A percentile compares a stretch with the other conserved stretches of the same genome.
These are phyloP conservation scores for Cornus suecica DNA, from an alignment of 148 eudicot genomes.

Conservation along the genomic window DNA sequence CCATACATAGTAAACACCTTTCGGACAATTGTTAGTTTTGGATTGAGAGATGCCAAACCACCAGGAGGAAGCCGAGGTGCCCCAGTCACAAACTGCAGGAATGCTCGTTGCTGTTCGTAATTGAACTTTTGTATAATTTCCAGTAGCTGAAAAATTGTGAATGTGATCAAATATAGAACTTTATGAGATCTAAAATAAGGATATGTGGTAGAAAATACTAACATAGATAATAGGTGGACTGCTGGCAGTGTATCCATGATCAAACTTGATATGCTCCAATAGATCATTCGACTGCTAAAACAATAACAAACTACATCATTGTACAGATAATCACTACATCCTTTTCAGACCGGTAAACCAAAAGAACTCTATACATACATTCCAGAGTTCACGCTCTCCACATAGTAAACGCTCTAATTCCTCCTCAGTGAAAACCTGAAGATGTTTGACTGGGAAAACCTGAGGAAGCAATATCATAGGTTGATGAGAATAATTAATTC, in stretches of 20 bases:
- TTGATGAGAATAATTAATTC: neutral
- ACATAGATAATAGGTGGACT: slow-evolving; percentile 82
- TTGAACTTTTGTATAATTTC: slow-evolving; percentile 77
- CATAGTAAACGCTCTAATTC: slow-evolving; percentile 81
- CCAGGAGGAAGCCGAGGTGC: slow-evolving; percentile 93
- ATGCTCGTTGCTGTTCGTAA: slow-evolving; percentile 66
- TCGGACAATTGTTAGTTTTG: slow-evolving; percentile 90
- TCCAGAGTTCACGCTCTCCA: slow-evolving; percentile 83
- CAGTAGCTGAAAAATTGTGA: slow-evolving; percentile 54
- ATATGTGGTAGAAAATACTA: slow-evolving; percentile 15
- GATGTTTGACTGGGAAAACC: slow-evolving; percentile 76
- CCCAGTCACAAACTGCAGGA: slow-evolving; percentile 92
- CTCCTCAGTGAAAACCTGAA: slow-evolving; percentile 74
- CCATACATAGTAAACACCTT: slow-evolving; percentile 43
- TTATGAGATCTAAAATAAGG: neutral
- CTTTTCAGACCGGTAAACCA: neutral
- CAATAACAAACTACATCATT: slow-evolving; percentile 5
- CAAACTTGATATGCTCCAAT: slow-evolving; percentile 83
- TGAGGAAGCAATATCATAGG: slow-evolving; percentile 27
- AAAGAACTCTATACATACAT: slow-evolving; percentile 44
- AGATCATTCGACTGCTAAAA: slow-evolving; percentile 65
- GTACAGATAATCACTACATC: neutral
- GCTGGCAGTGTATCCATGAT: slow-evolving; percentile 91
- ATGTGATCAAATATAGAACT: neutral
- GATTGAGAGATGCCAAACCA: slow-evolving; percentile 88